Evolutionary conservation across 345 rosid species (phyloP).

Genomic region (Acer yangbiense): DNA sequence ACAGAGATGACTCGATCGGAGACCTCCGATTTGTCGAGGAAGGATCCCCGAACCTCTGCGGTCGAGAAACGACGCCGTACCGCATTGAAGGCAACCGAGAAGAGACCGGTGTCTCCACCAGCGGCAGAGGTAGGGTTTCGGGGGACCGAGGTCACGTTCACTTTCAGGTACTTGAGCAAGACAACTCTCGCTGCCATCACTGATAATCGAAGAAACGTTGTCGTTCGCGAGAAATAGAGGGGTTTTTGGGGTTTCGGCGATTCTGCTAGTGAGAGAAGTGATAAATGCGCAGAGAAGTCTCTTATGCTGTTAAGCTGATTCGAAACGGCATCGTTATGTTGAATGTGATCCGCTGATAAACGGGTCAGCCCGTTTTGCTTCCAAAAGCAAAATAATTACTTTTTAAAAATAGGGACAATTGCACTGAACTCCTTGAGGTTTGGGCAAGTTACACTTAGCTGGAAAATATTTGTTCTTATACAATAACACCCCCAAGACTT

Average conservation of each 20-base stretch:
- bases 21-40: constrained; percentile 96
- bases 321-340: no score
- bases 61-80: constrained; percentile 52
- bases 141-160: constrained; percentile 41
- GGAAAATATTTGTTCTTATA: no score
- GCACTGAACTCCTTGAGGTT: no score
- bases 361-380: no score
- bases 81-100: constrained; percentile 41
- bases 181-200: constrained; percentile 68
- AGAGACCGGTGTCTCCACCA: constrained; percentile 2
- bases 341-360: no score
- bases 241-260: background rate
- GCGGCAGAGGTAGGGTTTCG: constrained; percentile 33
- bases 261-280: background rate
- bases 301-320: no score
- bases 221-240: background rate
- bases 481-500: no score
- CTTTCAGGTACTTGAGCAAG: constrained; percentile 74
- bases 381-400: no score
- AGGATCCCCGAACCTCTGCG: constrained; percentile 80
- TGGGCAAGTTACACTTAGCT: no score
- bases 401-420: no score
- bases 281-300: no score
- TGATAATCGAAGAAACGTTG: background rate
- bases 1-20: constrained; percentile 84